A percentile compares a stretch with the other conserved stretches of the same genome.
These are phyloP conservation scores for Akanthomyces lecanii DNA, from an alignment of 2,329 filamentous ascomycete species.

Conservation along the genomic window DNA sequence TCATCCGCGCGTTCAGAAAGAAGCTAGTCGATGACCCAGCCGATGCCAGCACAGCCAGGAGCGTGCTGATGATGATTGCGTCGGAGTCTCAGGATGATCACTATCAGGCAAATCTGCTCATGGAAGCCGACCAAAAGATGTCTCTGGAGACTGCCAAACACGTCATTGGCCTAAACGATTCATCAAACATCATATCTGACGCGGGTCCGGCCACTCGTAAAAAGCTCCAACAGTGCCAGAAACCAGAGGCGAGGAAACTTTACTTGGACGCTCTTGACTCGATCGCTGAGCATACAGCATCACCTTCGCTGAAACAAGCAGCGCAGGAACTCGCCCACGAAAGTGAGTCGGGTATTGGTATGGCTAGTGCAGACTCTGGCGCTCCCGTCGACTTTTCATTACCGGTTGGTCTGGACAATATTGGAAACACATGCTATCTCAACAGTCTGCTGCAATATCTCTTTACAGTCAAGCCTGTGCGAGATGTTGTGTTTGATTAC, in stretches of 20 bases:
- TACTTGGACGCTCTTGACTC: slow-evolving; percentile 34
- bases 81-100: slow-evolving; percentile 31
- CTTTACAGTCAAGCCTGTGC: slow-evolving; percentile 78
- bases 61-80: slow-evolving; percentile 34
- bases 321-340: slow-evolving; percentile 26
- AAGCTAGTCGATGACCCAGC: slow-evolving; percentile 31
- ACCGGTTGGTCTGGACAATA: slow-evolving; percentile 85
- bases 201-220: slow-evolving; percentile 6
- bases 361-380: slow-evolving; percentile 16
- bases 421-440: slow-evolving; percentile 96
- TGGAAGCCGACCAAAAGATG: slow-evolving; percentile 34
- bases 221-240: slow-evolving; percentile 25
- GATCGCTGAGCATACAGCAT: slow-evolving; percentile 30
- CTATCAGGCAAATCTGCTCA: slow-evolving; percentile 31
- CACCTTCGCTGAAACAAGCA: slow-evolving; percentile 26
- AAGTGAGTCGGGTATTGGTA: slow-evolving; percentile 16
- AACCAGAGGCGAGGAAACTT: slow-evolving; percentile 28
- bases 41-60: slow-evolving; percentile 28
- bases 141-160: slow-evolving; percentile 31
- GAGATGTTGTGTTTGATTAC: slow-evolving; percentile 75
- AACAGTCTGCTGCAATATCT: slow-evolving; percentile 96
- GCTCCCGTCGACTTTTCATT: slow-evolving; percentile 43
- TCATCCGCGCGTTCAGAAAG: slow-evolving; percentile 33
- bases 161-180: slow-evolving; percentile 27
- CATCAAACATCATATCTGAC: slow-evolving; percentile 22